phyloP scores from a whole-genome alignment of 2,329 filamentous ascomycete genomes.

The Macroventuria anomochaeta region DNA sequence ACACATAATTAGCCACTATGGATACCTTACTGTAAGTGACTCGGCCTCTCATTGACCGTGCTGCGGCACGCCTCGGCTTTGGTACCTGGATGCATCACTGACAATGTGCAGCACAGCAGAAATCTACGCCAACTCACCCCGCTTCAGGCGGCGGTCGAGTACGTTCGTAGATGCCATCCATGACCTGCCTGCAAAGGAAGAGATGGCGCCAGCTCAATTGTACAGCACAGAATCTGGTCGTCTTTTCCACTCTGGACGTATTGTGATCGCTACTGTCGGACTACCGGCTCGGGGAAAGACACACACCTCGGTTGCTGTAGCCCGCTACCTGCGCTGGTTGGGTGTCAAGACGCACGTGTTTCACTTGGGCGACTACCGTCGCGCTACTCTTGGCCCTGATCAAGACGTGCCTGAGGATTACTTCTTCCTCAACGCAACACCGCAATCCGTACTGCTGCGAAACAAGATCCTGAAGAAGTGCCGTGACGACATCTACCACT shows the following conservation, averaged over 20 bases:
- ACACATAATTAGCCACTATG: constrained; percentile 51
- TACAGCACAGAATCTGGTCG: constrained; percentile 98
- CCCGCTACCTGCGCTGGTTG: constrained; percentile 93
- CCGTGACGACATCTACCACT: constrained; percentile 94
- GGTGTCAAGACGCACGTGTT: constrained; percentile 98
- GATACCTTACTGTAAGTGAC: constrained; percentile 67
- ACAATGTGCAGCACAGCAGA: constrained; percentile 74
- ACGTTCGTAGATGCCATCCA: constrained; percentile 98
- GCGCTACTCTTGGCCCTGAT: constrained; percentile 84
- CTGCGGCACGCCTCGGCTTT: background rate
- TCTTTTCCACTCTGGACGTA: constrained; percentile 94
- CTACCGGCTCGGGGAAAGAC: constrained; percentile 95
- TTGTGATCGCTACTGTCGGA: constrained; percentile 96
- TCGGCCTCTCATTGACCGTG: constrained; percentile 24
- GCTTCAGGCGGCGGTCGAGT: constrained; percentile 89
- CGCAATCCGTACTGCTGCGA: constrained; percentile 87
- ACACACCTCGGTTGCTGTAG: constrained; percentile 95
- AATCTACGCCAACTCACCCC: constrained; percentile 86
- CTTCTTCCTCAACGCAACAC: constrained; percentile 94
- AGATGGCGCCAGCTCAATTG: constrained; percentile 92
- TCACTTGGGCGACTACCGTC: constrained; percentile 93
- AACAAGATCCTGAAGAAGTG: constrained; percentile 99
- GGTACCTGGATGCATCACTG: constrained; percentile 20
- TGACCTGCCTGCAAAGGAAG: constrained; percentile 81
- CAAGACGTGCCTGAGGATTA: constrained; percentile 94